Base-by-base conservation (phyloP, 495 filamentous ascomycete species). In the Penicillium diatomitis region DNA sequence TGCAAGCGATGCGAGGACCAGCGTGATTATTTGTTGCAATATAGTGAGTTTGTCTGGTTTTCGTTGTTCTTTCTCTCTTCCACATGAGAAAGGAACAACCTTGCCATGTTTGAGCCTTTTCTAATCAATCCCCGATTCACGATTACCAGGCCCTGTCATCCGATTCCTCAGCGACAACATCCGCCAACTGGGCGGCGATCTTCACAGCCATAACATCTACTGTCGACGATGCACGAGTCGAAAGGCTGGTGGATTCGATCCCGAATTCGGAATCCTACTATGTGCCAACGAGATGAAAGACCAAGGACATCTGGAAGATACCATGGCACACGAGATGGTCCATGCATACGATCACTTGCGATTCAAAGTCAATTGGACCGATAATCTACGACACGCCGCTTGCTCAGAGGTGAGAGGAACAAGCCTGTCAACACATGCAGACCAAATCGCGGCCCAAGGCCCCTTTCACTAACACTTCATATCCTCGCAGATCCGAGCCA, bases 301-400 rank as follows among this genome's bases (percentile, higher is more conserved):
- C 57, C 73, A 79, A 41, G 75, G 80, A 2, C 86, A 94, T 58
- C 58, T 94, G 53, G 92, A 98, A 72, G 92, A 98, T 63, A 95
- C 88, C 32, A 72, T 98, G 60, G 85, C 92, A 38, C 92, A 98
- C 69, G 92, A 98, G 72, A 90, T 98, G 85, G 84, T 98, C 46
- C 92, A 98, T 71, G 91, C 90, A 6, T 97, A 87, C 72, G 92
- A 98, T 62, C 86, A 95, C 66, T 62, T 96, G 56, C 66, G 90
- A 53, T 98, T 88, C 71, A 88, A 95, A 67, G 81, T 95, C 34
- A 82, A 98, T 54, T 88, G 82, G 78, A 67, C 68, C 4, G 82
- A 83, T 48, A 77, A 87, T 55, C 61, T 98, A 67, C 81, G 84
- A 63, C 92, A 97, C 71, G 85, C 88, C 36, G 92, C 92, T 45